Conservation (phyloP, 2,329 filamentous ascomycete species). For the Pseudocercospora musae region DNA sequence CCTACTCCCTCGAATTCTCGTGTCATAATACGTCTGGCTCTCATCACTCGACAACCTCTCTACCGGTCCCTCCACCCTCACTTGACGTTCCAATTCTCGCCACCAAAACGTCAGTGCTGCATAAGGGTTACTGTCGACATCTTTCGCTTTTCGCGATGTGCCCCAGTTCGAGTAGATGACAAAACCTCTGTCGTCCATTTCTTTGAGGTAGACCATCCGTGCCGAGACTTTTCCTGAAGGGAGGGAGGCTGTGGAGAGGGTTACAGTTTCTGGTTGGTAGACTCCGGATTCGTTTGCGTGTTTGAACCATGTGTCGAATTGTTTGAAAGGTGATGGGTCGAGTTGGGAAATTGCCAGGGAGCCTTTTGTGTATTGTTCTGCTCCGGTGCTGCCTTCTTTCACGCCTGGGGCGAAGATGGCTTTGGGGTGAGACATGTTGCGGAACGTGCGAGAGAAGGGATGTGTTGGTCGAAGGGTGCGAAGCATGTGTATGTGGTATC, state of each 20-base stretch:
- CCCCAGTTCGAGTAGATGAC: slow-evolving; percentile 93
- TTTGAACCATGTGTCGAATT: slow-evolving; percentile 65
- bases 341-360: slow-evolving; percentile 62
- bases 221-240: slow-evolving; percentile 81
- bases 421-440: slow-evolving; percentile 33
- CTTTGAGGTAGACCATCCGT: slow-evolving; percentile 91
- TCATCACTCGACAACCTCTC: slow-evolving; percentile 67
- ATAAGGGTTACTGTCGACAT: slow-evolving; percentile 70
- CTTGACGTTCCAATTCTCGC: slow-evolving; percentile 80
- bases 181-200: slow-evolving; percentile 78
- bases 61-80: slow-evolving; percentile 77
- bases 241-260: slow-evolving; percentile 76
- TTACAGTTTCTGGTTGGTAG: slow-evolving; percentile 82
- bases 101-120: slow-evolving; percentile 89
- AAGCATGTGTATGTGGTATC: not conserved
- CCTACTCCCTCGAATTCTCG: slow-evolving; percentile 71
- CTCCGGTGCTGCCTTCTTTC: slow-evolving; percentile 57
- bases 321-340: slow-evolving; percentile 57
- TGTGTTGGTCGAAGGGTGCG: not conserved
- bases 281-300: slow-evolving; percentile 62
- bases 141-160: slow-evolving; percentile 65
- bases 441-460: not conserved
- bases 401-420: slow-evolving; percentile 62
- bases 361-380: slow-evolving; percentile 71
- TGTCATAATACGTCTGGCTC: slow-evolving; percentile 64